Evolutionary conservation across 2,329 filamentous ascomycete species (phyloP).

Genomic region (Blumeriella jaapii): DNA sequence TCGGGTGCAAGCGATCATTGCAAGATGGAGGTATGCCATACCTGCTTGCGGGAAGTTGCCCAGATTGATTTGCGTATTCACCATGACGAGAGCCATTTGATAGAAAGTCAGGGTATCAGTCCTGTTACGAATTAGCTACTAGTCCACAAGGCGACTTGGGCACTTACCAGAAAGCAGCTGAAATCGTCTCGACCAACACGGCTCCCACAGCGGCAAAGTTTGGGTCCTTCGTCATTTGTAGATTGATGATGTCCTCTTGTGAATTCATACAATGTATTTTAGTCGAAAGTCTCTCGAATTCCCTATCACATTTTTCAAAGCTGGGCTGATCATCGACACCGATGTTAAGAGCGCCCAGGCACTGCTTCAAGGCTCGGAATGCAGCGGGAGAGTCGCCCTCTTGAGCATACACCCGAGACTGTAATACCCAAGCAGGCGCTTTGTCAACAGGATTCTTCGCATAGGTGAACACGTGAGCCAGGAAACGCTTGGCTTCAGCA

Average conservation of each 20-base stretch:
- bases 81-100: constrained; percentile 53
- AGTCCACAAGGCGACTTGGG: not conserved
- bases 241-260: constrained; percentile 34
- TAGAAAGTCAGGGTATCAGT: constrained; percentile 62
- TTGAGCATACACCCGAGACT: constrained; percentile 67
- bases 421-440: constrained; percentile 71
- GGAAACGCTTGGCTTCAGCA: constrained; percentile 52
- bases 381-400: constrained; percentile 60
- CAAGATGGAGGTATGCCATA: constrained; percentile 55
- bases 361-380: constrained; percentile 58
- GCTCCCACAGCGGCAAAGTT: constrained; percentile 53
- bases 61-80: constrained; percentile 50
- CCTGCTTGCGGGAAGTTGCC: constrained; percentile 61
- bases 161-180: constrained; percentile 56
- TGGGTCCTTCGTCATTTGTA: constrained; percentile 36
- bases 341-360: constrained; percentile 58
- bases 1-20: constrained; percentile 53
- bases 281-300: constrained; percentile 53
- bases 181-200: constrained; percentile 57
- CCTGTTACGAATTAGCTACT: not conserved
- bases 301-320: constrained; percentile 65
- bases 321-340: constrained; percentile 52
- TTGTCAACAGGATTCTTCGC: constrained; percentile 67
- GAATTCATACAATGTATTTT: constrained; percentile 48
- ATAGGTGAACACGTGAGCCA: constrained; percentile 57